Evolutionary conservation across 352 stramenopile species (phyloP), one percentile per base, ranked within the genome.

Genomic region (Globisporangium carolinianum): DNA sequence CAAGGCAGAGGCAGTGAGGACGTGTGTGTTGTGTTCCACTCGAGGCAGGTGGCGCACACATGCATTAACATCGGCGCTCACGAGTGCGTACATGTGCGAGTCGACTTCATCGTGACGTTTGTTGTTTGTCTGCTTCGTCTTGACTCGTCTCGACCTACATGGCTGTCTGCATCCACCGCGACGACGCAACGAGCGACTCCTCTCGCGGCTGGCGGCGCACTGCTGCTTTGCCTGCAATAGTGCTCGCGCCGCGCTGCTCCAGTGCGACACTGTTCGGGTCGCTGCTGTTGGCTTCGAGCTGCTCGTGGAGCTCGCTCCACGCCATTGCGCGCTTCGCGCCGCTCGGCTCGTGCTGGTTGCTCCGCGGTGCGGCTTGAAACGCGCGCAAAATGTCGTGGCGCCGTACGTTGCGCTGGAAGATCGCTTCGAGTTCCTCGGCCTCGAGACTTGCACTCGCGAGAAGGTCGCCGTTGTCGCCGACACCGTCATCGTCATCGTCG

Each of bases 351-450:
- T 36, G 41, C 8, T 37, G 37, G 32, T 45, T 53, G 50, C 50
- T 47, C 10, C 39, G 9, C 51, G 43, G 11, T 55, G 63, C 38
- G 36, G 61, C 38, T 86, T 69, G 43, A 87, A 87, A 1, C 73
- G 66, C 0, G 72, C 36, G 15, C 39, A 87, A 71, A 24, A 87
- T 87, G 49, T 86, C 77, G 53, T 87, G 73, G 3, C 75, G 75
- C 15, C 73, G 66, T 6, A 87, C 52, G 51, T 87, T 87, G 4
- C 77, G 73, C 53, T 83, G 75, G 56, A 87, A 87, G 37, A 86
- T 73, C 8, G 67, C 67, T 57, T 85, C 72, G 6, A 86, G 73
- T 47, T 79, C 65, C 24, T 77, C 71, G 0, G 73, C 77, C 8
- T 70, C 62, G 10, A 85, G 45, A 55, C 68, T 86, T 10, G 52